A percentile compares a stretch with the other conserved stretches of the same genome.
Evolutionary conservation across 1,284 basidiomycete species (phyloP).

Genomic region (Leccinum pachyderme): DNA sequence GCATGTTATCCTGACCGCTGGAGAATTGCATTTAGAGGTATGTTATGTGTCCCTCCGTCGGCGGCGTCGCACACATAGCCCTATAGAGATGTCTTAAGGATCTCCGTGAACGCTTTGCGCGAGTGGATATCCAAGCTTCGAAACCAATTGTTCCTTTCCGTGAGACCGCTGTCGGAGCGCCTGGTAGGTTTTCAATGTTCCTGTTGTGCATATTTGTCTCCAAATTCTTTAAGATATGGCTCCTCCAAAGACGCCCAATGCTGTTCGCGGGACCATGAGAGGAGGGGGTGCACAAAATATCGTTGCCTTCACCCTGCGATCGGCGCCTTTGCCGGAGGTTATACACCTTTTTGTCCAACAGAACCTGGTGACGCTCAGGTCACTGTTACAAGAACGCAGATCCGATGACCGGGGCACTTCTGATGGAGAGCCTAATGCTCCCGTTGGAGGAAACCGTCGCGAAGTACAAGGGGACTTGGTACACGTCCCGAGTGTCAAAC

Average conservation of each 20-base stretch:
- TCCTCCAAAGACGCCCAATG: slow-evolving; percentile 74
- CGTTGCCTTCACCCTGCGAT: slow-evolving; percentile 83
- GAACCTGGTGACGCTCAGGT: slow-evolving; percentile 62
- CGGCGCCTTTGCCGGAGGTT: slow-evolving; percentile 70
- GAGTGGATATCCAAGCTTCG: slow-evolving; percentile 89
- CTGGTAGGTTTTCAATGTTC: slow-evolving; percentile 45
- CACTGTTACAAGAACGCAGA: slow-evolving; percentile 49
- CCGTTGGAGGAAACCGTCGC: slow-evolving; percentile 40
- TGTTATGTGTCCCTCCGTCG: slow-evolving; percentile 7
- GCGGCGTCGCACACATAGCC: background rate
- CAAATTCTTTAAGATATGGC: slow-evolving; percentile 72
- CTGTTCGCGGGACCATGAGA: slow-evolving; percentile 76
- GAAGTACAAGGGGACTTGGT: slow-evolving; percentile 59
- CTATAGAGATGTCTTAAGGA: slow-evolving; percentile 90
- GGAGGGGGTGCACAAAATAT: slow-evolving; percentile 69
- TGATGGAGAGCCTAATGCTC: slow-evolving; percentile 33
- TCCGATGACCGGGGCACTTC: slow-evolving; percentile 30
- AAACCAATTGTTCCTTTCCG: slow-evolving; percentile 98
- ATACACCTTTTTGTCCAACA: slow-evolving; percentile 77
- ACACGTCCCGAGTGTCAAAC: slow-evolving; percentile 60
- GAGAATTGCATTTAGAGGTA: slow-evolving; percentile 95
- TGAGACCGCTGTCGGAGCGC: slow-evolving; percentile 85
- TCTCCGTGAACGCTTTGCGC: slow-evolving; percentile 91
- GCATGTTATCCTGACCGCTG: slow-evolving; percentile 95
- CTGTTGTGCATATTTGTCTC: slow-evolving; percentile 6